phyloP scores from a whole-genome alignment of 371 early-diverging fungal genomes.

The Actinomortierella wolfii region DNA sequence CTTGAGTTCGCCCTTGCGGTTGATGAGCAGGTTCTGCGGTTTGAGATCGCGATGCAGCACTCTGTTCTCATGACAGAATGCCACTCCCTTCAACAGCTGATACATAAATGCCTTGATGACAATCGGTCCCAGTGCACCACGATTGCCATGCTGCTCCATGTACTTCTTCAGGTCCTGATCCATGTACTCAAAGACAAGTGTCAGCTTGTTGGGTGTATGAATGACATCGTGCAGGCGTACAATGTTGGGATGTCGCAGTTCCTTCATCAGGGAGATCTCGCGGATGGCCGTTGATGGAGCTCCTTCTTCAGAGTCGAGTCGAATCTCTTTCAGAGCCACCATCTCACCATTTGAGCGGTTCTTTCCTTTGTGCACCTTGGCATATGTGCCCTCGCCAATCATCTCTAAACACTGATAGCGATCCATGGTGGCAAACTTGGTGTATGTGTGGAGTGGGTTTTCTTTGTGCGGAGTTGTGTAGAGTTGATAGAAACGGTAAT shows the following conservation, averaged over 20 bases:
- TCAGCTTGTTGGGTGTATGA: conserved; percentile 96
- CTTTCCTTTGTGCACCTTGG: conserved; percentile 99
- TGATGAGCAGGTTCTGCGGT: conserved; percentile 95
- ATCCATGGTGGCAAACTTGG: conserved; percentile 19
- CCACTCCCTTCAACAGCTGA: conserved; percentile 88
- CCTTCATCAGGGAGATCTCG: conserved; percentile 96
- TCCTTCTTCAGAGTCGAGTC: conserved; percentile 91
- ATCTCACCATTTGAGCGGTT: conserved; percentile 85
- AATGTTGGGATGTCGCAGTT: conserved; percentile 90
- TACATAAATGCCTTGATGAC: conserved; percentile 85
- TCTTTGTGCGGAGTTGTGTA: background rate
- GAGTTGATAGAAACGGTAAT: background rate
- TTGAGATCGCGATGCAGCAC: conserved; percentile 98
- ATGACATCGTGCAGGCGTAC: conserved; percentile 96
- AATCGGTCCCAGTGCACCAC: conserved; percentile 71
- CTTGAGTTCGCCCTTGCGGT: conserved; percentile 85
- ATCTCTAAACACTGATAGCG: conserved; percentile 67
- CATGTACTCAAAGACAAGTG: conserved; percentile 99
- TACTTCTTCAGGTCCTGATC: conserved; percentile 98
- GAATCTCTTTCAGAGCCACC: conserved; percentile 98
- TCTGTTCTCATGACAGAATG: conserved; percentile 93
- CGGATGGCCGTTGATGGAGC: conserved; percentile 97
- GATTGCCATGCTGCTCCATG: conserved; percentile 79
- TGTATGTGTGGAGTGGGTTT: background rate
- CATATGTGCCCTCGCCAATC: conserved; percentile 99